Percentiles rank a stretch among this genome's conserved stretches.
phyloP scores from a whole-genome alignment of 2,329 filamentous ascomycete species.

The Daldinia sp. region DNA sequence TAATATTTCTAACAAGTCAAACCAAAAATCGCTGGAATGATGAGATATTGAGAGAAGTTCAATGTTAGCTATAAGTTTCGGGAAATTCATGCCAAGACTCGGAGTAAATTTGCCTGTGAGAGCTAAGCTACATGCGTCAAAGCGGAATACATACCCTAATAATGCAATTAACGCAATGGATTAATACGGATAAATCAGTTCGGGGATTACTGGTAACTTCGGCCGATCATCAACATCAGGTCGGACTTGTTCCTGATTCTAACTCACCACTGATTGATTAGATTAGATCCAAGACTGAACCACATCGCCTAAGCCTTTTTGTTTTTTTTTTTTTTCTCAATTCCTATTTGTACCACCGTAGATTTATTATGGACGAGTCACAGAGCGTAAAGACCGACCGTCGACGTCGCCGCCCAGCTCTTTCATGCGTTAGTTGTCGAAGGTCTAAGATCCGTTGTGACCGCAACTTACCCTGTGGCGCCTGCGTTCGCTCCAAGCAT shows the following conservation, averaged over 20 bases:
- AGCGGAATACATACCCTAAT: background rate
- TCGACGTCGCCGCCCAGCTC: slow-evolving; percentile 47
- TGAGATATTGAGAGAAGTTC: background rate
- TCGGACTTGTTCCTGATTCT: slow-evolving; percentile 1
- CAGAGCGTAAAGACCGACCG: slow-evolving; percentile 33
- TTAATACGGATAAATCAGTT: background rate
- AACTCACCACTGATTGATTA: slow-evolving; percentile 17
- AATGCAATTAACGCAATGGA: background rate
- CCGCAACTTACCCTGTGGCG: slow-evolving; percentile 68
- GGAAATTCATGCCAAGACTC: slow-evolving; percentile 4
- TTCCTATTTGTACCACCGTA: background rate
- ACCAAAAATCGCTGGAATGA: background rate
- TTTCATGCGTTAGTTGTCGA: slow-evolving; percentile 61
- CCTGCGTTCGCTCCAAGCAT: slow-evolving; percentile 68
- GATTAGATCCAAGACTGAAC: slow-evolving; percentile 16
- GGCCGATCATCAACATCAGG: slow-evolving; percentile 3
- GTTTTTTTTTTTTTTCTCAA: background rate
- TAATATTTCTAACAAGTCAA: too few relatives aligned
- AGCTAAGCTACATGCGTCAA: background rate
- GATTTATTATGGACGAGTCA: slow-evolving; percentile 19
- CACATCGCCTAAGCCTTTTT: slow-evolving; percentile 1
- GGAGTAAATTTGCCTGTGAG: background rate
- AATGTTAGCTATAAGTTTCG: background rate
- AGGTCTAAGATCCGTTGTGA: slow-evolving; percentile 73
- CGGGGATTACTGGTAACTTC: background rate